phyloP scores from a whole-genome alignment of 495 filamentous ascomycete genomes.

The Annulohypoxylon bovei region DNA sequence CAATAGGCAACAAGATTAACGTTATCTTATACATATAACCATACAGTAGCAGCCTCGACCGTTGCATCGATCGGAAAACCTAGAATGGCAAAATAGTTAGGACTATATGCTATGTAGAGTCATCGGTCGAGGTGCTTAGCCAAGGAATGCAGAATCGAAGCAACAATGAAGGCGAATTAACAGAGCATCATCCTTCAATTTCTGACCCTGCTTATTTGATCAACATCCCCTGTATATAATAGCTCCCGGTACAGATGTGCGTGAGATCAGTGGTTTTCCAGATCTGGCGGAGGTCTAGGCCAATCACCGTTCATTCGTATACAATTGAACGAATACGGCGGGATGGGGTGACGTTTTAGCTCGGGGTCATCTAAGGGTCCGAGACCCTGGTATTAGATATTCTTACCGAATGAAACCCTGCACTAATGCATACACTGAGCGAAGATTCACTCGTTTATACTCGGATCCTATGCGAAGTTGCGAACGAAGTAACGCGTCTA shows the following conservation, averaged over 20 bases:
- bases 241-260: neutral
- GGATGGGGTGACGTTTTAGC: neutral
- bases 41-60: neutral
- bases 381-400: conserved; percentile 5
- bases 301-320: conserved; percentile 20
- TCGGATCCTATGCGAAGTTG: neutral
- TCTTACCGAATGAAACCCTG: neutral
- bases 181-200: conserved; percentile 4
- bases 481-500: neutral
- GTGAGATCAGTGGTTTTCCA: conserved; percentile 5
- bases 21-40: conserved; percentile 1
- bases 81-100: neutral
- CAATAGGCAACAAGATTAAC: conserved; percentile 16
- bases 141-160: neutral
- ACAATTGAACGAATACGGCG: conserved; percentile 29
- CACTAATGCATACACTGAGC: neutral
- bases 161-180: neutral
- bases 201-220: neutral
- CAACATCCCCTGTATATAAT: too few species aligned
- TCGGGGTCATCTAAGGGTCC: conserved; percentile 18
- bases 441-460: neutral
- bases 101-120: neutral
- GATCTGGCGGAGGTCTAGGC: conserved; percentile 17
- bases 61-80: neutral
- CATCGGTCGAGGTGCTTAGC: neutral